phyloP scores from a whole-genome alignment of 441 rosid genomes.

The Gossypium gossypioides region DNA sequence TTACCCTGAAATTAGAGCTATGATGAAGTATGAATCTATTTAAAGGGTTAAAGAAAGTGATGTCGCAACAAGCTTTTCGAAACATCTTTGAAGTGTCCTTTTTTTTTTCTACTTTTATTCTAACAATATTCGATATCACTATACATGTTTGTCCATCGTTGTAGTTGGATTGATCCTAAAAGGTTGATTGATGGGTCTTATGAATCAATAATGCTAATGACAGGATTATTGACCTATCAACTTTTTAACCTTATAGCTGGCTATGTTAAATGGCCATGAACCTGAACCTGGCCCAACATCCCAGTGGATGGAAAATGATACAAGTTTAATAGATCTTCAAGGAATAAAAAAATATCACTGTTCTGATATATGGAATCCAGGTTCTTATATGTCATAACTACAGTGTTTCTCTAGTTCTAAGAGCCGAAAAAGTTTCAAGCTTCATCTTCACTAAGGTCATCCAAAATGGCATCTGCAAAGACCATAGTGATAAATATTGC shows the following conservation, averaged over 20 bases:
- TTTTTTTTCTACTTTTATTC: background rate
- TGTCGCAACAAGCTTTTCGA: background rate
- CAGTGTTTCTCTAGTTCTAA: background rate
- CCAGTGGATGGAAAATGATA: background rate
- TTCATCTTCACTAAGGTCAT: background rate
- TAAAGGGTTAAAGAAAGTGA: background rate
- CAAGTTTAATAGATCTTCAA: background rate
- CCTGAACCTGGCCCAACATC: background rate
- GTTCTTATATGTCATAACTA: background rate
- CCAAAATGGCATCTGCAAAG: slow-evolving; percentile 5
- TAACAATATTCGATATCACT: background rate
- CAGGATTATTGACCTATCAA: background rate
- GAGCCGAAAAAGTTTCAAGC: background rate
- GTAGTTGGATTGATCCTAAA: background rate
- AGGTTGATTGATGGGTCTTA: background rate
- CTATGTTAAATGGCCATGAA: background rate
- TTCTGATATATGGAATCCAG: background rate
- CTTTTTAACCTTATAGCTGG: background rate
- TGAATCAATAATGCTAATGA: slow-evolving; percentile 5
- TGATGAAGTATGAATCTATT: background rate
- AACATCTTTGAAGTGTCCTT: background rate
- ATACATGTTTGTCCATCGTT: background rate
- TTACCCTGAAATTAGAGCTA: background rate
- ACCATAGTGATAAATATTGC: background rate
- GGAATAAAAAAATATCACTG: background rate